Conservation (phyloP, 2,329 filamentous ascomycete species). For the Reticulascus tulasneorum region DNA sequence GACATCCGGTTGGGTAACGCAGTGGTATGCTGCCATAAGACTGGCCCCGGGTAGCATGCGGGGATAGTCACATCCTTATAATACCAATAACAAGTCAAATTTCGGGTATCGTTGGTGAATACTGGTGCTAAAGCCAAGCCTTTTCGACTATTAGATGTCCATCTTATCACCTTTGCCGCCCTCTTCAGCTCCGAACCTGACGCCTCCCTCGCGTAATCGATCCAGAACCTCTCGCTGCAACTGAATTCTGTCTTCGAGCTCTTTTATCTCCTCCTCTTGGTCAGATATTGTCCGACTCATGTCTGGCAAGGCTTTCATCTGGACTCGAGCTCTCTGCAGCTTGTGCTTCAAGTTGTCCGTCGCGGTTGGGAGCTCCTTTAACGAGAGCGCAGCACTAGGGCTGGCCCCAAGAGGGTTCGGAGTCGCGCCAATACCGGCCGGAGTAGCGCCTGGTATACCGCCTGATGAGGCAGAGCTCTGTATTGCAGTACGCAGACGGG, state of each 20-base stretch:
- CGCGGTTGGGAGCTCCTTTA: slow-evolving; percentile 75
- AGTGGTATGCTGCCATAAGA: no score
- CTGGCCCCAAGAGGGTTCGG: slow-evolving; percentile 26
- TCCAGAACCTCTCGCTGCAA: slow-evolving; percentile 58
- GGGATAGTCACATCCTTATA: no score
- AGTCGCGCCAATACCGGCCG: slow-evolving; percentile 24
- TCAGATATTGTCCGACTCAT: slow-evolving; percentile 62
- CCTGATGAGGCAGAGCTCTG: slow-evolving; percentile 32
- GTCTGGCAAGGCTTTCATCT: slow-evolving; percentile 65
- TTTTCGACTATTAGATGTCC: slow-evolving; percentile 29
- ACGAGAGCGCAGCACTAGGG: slow-evolving; percentile 32
- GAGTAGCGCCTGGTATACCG: slow-evolving; percentile 34
- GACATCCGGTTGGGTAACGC: no score
- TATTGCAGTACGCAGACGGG: slow-evolving; percentile 60
- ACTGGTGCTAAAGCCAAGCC: slow-evolving; percentile 11
- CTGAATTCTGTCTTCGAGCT: slow-evolving; percentile 60
- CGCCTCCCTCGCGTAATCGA: slow-evolving; percentile 48
- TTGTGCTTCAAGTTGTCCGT: slow-evolving; percentile 78
- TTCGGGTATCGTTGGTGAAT: slow-evolving; percentile 12
- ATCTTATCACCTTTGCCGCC: slow-evolving; percentile 36
- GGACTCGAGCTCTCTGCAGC: slow-evolving; percentile 70
- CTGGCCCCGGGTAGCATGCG: no score
- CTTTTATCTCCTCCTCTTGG: slow-evolving; percentile 66
- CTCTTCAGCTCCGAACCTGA: slow-evolving; percentile 30
- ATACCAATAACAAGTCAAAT: slow-evolving; percentile 5